Evolutionary conservation across 129 eudicot species (phyloP).

Genomic region (Apium graveolens): DNA sequence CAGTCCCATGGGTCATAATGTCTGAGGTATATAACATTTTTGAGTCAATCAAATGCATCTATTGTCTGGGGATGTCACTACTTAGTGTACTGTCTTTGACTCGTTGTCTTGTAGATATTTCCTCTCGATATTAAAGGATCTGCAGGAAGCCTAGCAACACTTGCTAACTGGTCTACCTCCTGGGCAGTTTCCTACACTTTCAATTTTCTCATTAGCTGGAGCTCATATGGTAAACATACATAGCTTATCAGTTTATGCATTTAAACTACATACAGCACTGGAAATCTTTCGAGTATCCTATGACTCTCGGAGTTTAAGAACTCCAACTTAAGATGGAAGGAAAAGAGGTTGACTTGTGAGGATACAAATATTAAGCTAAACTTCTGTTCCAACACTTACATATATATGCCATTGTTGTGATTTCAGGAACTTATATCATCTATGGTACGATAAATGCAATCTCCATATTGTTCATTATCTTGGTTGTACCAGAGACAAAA

Average conservation of each 20-base stretch:
- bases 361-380: neutral
- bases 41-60: neutral
- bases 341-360: neutral
- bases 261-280: neutral
- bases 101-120: constrained; percentile 37
- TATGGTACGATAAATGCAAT: constrained; percentile 60
- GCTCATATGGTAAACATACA: constrained; percentile 42
- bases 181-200: constrained; percentile 59
- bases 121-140: constrained; percentile 56
- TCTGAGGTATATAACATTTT: constrained; percentile 56
- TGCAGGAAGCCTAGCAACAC: constrained; percentile 61
- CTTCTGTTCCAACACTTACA: neutral
- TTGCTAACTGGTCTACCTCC: constrained; percentile 60
- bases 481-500: constrained; percentile 85
- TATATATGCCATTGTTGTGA: constrained; percentile 13
- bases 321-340: neutral
- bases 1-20: constrained; percentile 96
- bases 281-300: neutral
- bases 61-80: neutral
- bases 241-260: neutral
- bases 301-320: neutral
- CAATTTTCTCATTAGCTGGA: constrained; percentile 65
- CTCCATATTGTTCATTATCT: constrained; percentile 52
- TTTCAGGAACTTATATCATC: constrained; percentile 76
- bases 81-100: neutral